Conservation (phyloP, 164 flowering plant genomes). For the Brasenia schreberi region DNA sequence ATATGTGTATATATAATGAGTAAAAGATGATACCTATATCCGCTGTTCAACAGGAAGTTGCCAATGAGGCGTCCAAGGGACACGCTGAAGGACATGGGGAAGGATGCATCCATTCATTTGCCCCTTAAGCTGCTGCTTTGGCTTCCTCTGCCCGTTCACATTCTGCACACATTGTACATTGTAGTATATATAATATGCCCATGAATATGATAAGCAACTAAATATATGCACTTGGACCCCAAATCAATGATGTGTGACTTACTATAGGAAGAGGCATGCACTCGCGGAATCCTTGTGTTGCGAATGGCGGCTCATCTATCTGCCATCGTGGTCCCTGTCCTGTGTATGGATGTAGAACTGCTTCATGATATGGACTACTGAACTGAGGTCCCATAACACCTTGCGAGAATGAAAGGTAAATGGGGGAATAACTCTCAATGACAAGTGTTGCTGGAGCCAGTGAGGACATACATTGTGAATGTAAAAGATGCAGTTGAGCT, state of each 20-base stretch:
- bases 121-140: background rate
- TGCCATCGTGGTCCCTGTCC: background rate
- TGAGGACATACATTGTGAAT: conserved; percentile 11
- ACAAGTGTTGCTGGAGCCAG: background rate
- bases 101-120: background rate
- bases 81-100: background rate
- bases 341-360: background rate
- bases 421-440: background rate
- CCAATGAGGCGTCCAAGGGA: background rate
- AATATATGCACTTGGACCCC: no score
- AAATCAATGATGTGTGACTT: background rate
- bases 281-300: background rate
- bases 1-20: no score
- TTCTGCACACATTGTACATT: no score
- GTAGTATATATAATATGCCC: no score
- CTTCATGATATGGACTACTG: background rate
- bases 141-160: background rate
- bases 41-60: background rate
- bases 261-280: background rate
- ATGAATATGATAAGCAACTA: no score
- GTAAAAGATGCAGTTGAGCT: conserved; percentile 49
- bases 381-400: background rate
- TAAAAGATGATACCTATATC: background rate
- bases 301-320: background rate
- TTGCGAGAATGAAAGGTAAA: background rate